Evolutionary conservation across 2,329 filamentous ascomycete genomes (phyloP).

Genomic region (Paecilomyces formosus): DNA sequence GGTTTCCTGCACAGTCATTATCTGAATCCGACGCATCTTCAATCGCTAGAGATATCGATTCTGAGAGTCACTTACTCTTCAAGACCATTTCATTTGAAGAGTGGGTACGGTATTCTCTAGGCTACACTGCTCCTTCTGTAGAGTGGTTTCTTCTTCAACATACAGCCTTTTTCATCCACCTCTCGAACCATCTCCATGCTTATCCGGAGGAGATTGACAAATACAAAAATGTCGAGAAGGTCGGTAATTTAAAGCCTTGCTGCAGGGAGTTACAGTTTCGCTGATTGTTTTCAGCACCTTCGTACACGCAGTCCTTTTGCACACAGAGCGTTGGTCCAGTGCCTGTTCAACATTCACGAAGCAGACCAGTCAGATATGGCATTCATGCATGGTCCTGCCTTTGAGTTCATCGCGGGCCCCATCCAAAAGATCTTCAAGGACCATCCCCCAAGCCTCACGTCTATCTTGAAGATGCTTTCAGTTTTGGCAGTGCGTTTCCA

Average conservation of each 20-base stretch:
- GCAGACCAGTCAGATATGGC: constrained; percentile 9
- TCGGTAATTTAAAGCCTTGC: constrained; percentile 8
- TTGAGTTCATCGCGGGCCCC: constrained; percentile 30
- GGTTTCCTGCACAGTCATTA: constrained; percentile 23
- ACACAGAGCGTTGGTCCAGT: constrained; percentile 25
- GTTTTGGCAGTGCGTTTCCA: constrained; percentile 28
- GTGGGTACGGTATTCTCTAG: constrained; percentile 30
- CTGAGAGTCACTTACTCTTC: constrained; percentile 34
- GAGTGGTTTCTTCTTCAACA: constrained; percentile 35
- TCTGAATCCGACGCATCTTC: constrained; percentile 12
- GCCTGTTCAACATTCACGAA: constrained; percentile 17
- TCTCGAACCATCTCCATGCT: constrained; percentile 22
- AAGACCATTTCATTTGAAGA: constrained; percentile 31
- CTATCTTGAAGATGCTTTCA: constrained; percentile 28
- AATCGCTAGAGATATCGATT: constrained; percentile 28
- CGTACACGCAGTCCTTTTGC: constrained; percentile 30
- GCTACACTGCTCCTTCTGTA: constrained; percentile 24
- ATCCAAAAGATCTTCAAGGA: constrained; percentile 30
- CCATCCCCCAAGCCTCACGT: constrained; percentile 20
- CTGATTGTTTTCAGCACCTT: constrained; percentile 22
- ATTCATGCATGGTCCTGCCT: constrained; percentile 11
- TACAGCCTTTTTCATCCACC: constrained; percentile 24
- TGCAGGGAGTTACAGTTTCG: not conserved
- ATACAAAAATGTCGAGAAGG: constrained; percentile 31
- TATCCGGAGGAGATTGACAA: constrained; percentile 22